Evolutionary conservation across 805 yeast genomes (phyloP), one percentile per base, ranked within the genome.

Genomic region (Priceomyces medius): DNA sequence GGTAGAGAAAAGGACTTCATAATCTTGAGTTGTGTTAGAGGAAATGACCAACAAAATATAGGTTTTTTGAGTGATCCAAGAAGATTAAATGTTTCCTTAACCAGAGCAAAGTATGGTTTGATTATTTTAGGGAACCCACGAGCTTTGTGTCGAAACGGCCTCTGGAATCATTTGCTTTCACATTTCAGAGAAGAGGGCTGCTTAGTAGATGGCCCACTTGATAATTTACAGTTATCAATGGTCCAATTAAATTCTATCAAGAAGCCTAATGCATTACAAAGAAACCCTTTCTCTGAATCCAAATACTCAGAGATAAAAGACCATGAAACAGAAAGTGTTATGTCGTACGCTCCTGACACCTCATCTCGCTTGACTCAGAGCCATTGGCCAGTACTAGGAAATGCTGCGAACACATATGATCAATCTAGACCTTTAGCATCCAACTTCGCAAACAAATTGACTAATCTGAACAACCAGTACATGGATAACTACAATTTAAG

Each of bases 181-280:
- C 95, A 88, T 58, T 89, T 79, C 66, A 74, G 95, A 63, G 91
- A 87, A 51, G 78, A 76, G 42, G 95, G 95, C 1, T 85, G 95
- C 62, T 68, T 90, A 23, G 97, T 90, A 20, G 97, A 90, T 60
- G 97, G 97, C 8, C 80, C 88, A 1, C 70, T 90, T 49, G 91
- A 85, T 44, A 85, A 81, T 51, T 71, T 90, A 47, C 93, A 84
- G 58, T 64, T 85, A 38, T 81, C 89, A 45, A 71, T 83, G 43
- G 81, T 85, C 17, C 84, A 79, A 48, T 68, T 66, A 45, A 54
- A 54, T 26, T 48, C 64, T 64, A 43, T 31, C 43, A 34, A 31
- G 27, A 48, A 42, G 32, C 24, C 32, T 10, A 27, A 28, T 16
- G 18, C 34, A 12, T 19, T 18, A 12, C 32, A 32, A 21, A 33